Evolutionary conservation across 805 yeast genomes (phyloP), one percentile per base, ranked within the genome.

Genomic region (Diddensiella santjacobensis): DNA sequence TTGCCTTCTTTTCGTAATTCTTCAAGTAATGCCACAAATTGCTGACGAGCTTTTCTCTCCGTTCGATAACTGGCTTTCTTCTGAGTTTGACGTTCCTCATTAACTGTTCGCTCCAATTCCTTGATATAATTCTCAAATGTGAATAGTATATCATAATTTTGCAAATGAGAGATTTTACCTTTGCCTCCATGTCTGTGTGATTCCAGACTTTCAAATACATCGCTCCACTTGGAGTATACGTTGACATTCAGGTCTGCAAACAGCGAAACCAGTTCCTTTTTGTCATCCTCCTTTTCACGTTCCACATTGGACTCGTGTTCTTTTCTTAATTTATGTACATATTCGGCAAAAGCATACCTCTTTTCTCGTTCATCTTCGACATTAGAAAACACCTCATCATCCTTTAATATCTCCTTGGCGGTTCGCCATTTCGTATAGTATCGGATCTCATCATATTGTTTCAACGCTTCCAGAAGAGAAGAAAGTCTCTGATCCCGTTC

Each of bases 21-120:
- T 2, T 55, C 49, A 13, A 89, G 59, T 17, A 82, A 58, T 4
- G 58, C 55, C 48, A 74, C 77, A 65, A 78, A 89, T 1, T 66
- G 72, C 50, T 76, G 80, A 37, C 97, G 69, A 1, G 85, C 83
- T n/a, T 68, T 72, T 45, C 93, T 68, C 60, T 87, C 95, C 0
- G 64, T 50, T 38, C 81, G 71, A 52, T 74, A 74, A 54, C 80
- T 82, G 36, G 52, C 50, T 42, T 67, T 64, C 44, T 73, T 58
- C 19, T 55, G 52, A 1, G 47, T 39, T 22, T 58, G 57, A 13
- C 66, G 47, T 20, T 65, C 55, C n/a, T 40, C 58, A 48, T 55
- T 63, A 47, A 53, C 56, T 17, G 30, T 49, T 26, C 50, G 58
- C 56, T 59, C 75, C 38, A 55, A 68, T 15, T 56, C 60, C 31